Percentiles rank a stretch among this genome's conserved stretches.
Conservation (phyloP, 2,329 filamentous ascomycete genomes). For the Botrytis galanthina region DNA sequence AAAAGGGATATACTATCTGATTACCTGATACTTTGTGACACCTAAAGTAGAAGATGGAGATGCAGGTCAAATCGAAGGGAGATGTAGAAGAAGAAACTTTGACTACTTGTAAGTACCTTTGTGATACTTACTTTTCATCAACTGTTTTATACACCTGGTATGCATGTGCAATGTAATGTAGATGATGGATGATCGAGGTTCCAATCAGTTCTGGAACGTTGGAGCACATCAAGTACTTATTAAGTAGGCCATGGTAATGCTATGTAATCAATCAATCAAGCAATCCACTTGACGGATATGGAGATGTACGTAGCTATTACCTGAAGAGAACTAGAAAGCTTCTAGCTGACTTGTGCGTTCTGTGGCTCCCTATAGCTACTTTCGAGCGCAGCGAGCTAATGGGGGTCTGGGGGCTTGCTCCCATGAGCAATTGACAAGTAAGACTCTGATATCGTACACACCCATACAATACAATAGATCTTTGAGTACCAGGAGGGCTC, state of each 20-base stretch:
- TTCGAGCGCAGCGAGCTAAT: neutral
- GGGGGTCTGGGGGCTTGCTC: neutral
- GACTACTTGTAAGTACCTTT: neutral
- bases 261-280: constrained; percentile 1
- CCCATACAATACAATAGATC: neutral
- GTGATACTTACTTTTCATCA: neutral
- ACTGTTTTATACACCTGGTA: neutral
- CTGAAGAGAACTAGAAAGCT: neutral
- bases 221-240: neutral
- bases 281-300: neutral
- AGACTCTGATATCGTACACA: neutral
- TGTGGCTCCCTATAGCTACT: too few species aligned
- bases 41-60: neutral
- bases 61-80: neutral
- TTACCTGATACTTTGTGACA: neutral
- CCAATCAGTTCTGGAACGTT: neutral
- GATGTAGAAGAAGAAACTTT: neutral
- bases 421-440: neutral
- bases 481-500: neutral
- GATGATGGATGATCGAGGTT: neutral
- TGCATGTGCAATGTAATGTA: neutral
- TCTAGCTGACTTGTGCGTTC: neutral
- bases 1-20: neutral
- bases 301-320: neutral
- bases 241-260: neutral